These are phyloP conservation scores for Avena sativa DNA, from an alignment of 176 grass and related monocot species.

Conservation along the genomic window DNA sequence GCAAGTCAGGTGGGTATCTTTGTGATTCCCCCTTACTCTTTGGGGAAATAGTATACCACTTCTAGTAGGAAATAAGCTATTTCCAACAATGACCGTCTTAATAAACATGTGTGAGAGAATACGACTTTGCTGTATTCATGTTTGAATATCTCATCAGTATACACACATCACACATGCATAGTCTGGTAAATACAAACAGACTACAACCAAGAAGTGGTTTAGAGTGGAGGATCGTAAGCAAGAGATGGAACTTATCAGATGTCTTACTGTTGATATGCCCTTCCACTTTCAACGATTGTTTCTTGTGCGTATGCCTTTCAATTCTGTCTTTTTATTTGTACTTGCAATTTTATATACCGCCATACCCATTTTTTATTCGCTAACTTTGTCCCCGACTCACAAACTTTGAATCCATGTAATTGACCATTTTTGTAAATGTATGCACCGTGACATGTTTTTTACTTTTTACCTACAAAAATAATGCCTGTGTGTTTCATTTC, in stretches of 20 bases:
- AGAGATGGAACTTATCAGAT: background rate
- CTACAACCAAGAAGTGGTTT: no score
- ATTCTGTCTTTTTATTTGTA: background rate
- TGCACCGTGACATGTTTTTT: background rate
- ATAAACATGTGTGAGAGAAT: background rate
- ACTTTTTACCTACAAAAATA: background rate
- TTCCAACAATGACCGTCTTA: background rate
- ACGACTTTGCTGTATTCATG: background rate
- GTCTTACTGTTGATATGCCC: background rate
- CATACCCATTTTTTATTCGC: no score
- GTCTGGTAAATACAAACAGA: no score
- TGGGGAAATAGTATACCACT: no score
- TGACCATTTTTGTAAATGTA: background rate
- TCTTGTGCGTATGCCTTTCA: constrained; percentile 19
- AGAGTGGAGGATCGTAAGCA: no score
- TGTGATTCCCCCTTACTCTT: no score
- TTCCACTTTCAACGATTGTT: background rate
- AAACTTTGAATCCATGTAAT: background rate
- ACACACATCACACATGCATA: no score
- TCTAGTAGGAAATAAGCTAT: background rate
- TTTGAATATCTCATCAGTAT: background rate
- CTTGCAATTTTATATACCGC: background rate
- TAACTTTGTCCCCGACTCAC: no score
- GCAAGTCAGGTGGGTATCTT: constrained; percentile 67
- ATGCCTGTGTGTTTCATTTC: background rate